These are phyloP conservation scores for Kodamaea anthophila DNA, from an alignment of 1,139 yeast species.

Conservation along the genomic window DNA sequence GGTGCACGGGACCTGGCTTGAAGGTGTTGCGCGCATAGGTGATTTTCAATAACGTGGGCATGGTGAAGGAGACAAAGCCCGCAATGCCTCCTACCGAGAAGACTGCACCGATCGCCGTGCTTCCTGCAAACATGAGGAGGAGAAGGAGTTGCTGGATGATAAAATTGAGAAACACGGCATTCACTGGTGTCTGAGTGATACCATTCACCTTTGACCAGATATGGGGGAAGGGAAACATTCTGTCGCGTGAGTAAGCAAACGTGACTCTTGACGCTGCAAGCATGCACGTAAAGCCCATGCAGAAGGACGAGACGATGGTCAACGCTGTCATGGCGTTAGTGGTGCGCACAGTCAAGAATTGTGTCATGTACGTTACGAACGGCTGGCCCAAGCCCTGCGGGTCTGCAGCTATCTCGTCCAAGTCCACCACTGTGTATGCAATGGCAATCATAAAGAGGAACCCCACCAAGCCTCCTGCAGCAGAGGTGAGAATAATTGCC, in stretches of 20 bases:
- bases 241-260: slow-evolving; percentile 65
- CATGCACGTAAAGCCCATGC: slow-evolving; percentile 67
- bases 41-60: slow-evolving; percentile 61
- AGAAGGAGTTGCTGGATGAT: slow-evolving; percentile 51
- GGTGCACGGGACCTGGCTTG: slow-evolving; percentile 64
- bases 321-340: slow-evolving; percentile 52
- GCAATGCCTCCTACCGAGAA: slow-evolving; percentile 76
- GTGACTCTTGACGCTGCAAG: slow-evolving; percentile 67
- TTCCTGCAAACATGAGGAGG: slow-evolving; percentile 61
- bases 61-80: slow-evolving; percentile 66
- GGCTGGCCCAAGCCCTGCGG: slow-evolving; percentile 59
- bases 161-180: slow-evolving; percentile 64
- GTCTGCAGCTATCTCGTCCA: slow-evolving; percentile 44
- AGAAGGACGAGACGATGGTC: slow-evolving; percentile 53
- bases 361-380: slow-evolving; percentile 52
- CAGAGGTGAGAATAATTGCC: slow-evolving; percentile 61
- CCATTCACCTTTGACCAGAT: slow-evolving; percentile 48
- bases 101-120: slow-evolving; percentile 67
- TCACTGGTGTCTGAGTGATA: slow-evolving; percentile 56
- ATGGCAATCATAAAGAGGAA: slow-evolving; percentile 60
- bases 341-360: slow-evolving; percentile 39
- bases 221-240: slow-evolving; percentile 56
- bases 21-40: slow-evolving; percentile 51
- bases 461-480: slow-evolving; percentile 56
- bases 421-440: slow-evolving; percentile 56